Base-by-base conservation (phyloP, 2,329 filamentous ascomycete species). In the Fusarium nodosum region DNA sequence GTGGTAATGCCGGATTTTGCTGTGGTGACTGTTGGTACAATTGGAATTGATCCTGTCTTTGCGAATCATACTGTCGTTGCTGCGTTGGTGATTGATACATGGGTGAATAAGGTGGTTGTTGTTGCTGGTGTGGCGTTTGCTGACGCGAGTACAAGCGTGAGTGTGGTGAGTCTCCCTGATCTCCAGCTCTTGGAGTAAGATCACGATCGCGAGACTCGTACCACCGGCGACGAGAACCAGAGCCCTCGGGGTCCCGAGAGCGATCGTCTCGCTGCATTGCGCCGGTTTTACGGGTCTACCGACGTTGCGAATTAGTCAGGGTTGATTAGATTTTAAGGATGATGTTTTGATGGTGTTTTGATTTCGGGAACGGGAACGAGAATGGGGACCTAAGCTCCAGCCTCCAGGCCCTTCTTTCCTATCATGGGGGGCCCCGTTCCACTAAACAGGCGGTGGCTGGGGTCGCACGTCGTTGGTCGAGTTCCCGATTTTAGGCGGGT, bases 181-280 rank as follows among this genome's bases (percentile, higher is more conserved):
- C 77, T 72, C 76, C 48, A 52, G 48, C 48, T 52, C 48, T 52
- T 52, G 48, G 48, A 52, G 48, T 77, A 56, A 76, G 72, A 56
- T 73, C 75, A 72, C 75, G 75, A 61, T 73, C 75, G 72, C 76
- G 75, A 72, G 76, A 75, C 60, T 79, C 76, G 65, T 75, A 74
- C 72, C 75, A 77, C 81, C 85, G 84, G 77, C 85, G 84, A 76
- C 84, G 81, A 76, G 82, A 82, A 81, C 82, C 83, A 76, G 82
- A 82, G 81, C 82, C 82, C 73, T 87, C 86, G 59, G 84, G 84
- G 79, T 85, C 87, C 81, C 85, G 83, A 75, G 83, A 84, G 77
- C 85, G 85, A 79, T 82, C 80, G 75, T 84, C 82, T 81, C 83
- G 81, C 84, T 86, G 84, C 84, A 85, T 87, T 77, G 76, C 81